phyloP scores from a whole-genome alignment of 179 eudicot genomes.

The Spergularia azorica region DNA sequence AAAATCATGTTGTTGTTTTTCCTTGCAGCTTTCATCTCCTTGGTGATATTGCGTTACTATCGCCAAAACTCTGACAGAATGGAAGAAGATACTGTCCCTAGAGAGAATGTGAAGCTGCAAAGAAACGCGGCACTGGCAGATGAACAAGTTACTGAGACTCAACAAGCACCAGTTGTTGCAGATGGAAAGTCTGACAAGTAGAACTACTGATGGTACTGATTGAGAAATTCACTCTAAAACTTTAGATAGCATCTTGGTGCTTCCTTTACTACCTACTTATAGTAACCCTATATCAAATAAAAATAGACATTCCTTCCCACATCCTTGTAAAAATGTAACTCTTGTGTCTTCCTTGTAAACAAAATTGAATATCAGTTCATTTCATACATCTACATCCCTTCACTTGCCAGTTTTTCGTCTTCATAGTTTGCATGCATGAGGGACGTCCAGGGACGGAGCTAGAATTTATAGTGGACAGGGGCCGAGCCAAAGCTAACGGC shows the following conservation, averaged over 20 bases:
- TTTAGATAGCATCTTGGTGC: background rate
- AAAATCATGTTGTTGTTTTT: background rate
- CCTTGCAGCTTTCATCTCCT: constrained; percentile 62
- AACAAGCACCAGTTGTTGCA: constrained; percentile 44
- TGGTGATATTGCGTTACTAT: constrained; percentile 64
- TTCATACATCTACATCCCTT: constrained; percentile 19
- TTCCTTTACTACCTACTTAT: constrained; percentile 1
- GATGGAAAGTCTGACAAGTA: constrained; percentile 22
- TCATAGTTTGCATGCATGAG: constrained; percentile 12
- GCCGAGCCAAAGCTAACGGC: too few relatives aligned
- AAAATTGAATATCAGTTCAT: background rate
- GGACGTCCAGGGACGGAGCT: too few relatives aligned
- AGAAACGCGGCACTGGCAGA: constrained; percentile 25
- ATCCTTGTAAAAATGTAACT: constrained; percentile 28
- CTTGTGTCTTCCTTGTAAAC: constrained; percentile 4
- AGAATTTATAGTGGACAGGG: too few relatives aligned
- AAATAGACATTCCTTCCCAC: background rate
- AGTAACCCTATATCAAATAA: constrained; percentile 11
- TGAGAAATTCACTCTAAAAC: background rate
- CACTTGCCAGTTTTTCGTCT: constrained; percentile 8
- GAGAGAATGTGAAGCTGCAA: constrained; percentile 33
- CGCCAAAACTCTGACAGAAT: constrained; percentile 42
- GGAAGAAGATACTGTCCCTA: constrained; percentile 18
- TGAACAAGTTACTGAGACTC: constrained; percentile 34
- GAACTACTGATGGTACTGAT: background rate